Evolutionary conservation across 2,329 filamentous ascomycete genomes (phyloP).

Genomic region (Anthostomella pinea): DNA sequence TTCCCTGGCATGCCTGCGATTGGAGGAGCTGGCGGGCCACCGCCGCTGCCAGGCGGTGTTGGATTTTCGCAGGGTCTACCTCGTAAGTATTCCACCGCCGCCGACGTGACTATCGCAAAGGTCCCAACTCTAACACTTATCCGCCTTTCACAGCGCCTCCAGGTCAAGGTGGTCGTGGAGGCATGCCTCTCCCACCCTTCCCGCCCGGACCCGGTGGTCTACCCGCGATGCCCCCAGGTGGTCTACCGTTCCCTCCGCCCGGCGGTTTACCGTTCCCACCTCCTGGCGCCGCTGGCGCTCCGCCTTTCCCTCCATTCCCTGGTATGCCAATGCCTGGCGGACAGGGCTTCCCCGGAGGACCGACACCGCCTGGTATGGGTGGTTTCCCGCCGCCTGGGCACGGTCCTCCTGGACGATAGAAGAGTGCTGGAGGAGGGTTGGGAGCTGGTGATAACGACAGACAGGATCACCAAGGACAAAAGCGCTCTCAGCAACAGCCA

Average conservation of each 20-base stretch:
- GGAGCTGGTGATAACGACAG: neutral
- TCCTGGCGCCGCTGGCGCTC: slow-evolving; percentile 39
- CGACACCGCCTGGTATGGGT: slow-evolving; percentile 32
- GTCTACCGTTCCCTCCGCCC: slow-evolving; percentile 32
- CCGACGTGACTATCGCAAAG: no score
- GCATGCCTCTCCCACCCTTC: slow-evolving; percentile 47
- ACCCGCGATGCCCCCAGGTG: slow-evolving; percentile 48
- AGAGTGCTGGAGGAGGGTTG: slow-evolving; percentile 3
- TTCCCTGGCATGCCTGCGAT: slow-evolving; percentile 38
- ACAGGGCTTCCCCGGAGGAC: slow-evolving; percentile 38
- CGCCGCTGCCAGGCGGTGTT: slow-evolving; percentile 42
- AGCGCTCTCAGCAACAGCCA: no score
- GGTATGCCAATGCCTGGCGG: slow-evolving; percentile 40
- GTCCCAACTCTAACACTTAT: slow-evolving; percentile 15
- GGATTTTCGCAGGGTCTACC: slow-evolving; percentile 47
- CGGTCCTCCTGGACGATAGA: slow-evolving; percentile 36
- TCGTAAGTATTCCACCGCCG: slow-evolving; percentile 54
- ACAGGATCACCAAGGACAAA: no score
- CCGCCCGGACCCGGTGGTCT: slow-evolving; percentile 36
- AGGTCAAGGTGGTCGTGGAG: slow-evolving; percentile 43
- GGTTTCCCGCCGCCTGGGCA: slow-evolving; percentile 34
- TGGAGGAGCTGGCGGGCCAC: slow-evolving; percentile 55
- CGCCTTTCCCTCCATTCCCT: slow-evolving; percentile 48
- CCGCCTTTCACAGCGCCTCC: slow-evolving; percentile 42
- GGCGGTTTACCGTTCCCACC: slow-evolving; percentile 33